A percentile compares a stretch with the other conserved stretches of the same genome.
These are phyloP conservation scores for Fusarium incarnatum DNA, from an alignment of 2,329 filamentous ascomycete genomes.

Conservation along the genomic window DNA sequence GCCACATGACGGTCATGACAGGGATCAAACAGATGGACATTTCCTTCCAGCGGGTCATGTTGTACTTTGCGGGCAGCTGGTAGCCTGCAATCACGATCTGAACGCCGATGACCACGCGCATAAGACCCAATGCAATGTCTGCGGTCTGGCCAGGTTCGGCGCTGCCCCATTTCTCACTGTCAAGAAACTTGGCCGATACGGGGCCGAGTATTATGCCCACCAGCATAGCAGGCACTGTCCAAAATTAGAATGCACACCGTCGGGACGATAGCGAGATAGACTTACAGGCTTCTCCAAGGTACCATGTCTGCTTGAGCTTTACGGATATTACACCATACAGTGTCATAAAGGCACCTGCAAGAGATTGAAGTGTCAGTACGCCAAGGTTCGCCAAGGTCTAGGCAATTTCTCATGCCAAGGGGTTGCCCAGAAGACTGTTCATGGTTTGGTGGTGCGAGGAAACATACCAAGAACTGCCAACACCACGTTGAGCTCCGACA, in stretches of 20 bases:
- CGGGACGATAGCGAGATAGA: not conserved
- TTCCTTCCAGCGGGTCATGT: conserved; percentile 61
- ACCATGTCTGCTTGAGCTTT: conserved; percentile 65
- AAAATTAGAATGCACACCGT: not conserved
- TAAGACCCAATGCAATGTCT: conserved; percentile 35
- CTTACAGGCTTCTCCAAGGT: conserved; percentile 66
- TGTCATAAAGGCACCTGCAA: conserved; percentile 59
- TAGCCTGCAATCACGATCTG: conserved; percentile 73
- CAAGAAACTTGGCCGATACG: conserved; percentile 64
- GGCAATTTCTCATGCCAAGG: not conserved
- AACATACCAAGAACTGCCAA: conserved; percentile 57
- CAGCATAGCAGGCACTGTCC: conserved; percentile 64
- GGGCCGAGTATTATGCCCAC: conserved; percentile 67
- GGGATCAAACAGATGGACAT: conserved; percentile 67
- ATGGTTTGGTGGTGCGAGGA: not conserved
- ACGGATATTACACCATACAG: conserved; percentile 63
- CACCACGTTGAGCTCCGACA: conserved; percentile 66
- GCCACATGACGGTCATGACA: conserved; percentile 72
- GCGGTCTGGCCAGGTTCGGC: conserved; percentile 47
- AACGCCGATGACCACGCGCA: conserved; percentile 70
- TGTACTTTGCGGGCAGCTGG: conserved; percentile 69
- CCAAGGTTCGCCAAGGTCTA: conserved; percentile 18
- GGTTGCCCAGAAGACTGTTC: conserved; percentile 1
- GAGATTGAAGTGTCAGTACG: conserved; percentile 9
- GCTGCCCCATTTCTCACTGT: conserved; percentile 50